Base-by-base conservation (phyloP, 1,139 yeast genomes). In the Pichia kudriavzevii region DNA sequence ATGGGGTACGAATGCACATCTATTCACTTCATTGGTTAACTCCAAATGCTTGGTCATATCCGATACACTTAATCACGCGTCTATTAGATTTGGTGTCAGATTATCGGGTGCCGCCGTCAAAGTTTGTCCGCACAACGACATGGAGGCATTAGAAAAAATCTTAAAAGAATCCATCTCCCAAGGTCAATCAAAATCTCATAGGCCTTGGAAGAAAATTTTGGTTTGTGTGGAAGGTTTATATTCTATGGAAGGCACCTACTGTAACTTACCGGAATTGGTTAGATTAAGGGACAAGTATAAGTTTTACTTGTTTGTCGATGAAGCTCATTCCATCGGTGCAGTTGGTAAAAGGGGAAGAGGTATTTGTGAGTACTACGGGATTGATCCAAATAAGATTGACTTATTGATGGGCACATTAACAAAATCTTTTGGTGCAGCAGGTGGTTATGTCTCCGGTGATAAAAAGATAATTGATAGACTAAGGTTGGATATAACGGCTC, bases 321-420 rank as follows among this genome's bases (percentile, higher is more conserved):
- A 91, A 60, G 98, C 98, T 14, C 99, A 91, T 59, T 88, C 97
- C 4, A 81, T 93, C 53, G 99, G 99, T 53, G 98, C 98, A 8
- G 71, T 91, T 61, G 99, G 99, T 21, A 93, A 94, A 27, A 62
- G 64, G 33, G 98, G 98, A 34, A 76, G 84, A 53, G 99, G 99
- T 54, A 80, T 91, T 25, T 88, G 97, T 63, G 97, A 93, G 57
- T 84, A 84, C 60, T 91, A 82, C 56, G 79, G 79, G 31, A 73
- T 91, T 38, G 73, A 77, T 46, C 91, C 97, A 26, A 58, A 64
- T 15, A 72, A 75, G 34, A 69, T 91, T 35, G 99, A 91, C 60
- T 64, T 93, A 43, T 64, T 91, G 48, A 91, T 91, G 99, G 99
- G 99, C 33, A 91, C 99, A 7, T 72, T 93, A 40, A 93, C 98